Base-by-base conservation (phyloP, 805 yeast species). In the Blastobotrys terrestris region DNA sequence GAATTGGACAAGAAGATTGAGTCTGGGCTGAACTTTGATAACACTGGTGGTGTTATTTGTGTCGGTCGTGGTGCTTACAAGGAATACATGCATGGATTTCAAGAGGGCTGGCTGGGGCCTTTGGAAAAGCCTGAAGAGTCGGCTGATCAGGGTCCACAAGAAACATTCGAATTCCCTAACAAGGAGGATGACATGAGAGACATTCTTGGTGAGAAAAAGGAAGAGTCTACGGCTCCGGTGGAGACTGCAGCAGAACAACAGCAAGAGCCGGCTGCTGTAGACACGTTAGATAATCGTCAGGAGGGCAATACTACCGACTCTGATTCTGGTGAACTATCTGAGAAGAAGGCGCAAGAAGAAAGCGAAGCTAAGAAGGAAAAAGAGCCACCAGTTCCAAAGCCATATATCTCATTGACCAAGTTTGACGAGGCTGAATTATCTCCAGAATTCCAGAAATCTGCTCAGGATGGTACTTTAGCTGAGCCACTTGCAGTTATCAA, bases 51-150 rank as follows among this genome's bases (percentile, higher is more conserved):
- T 44, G 84, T 90, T 11, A 77, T 94, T 18, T 87, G 97, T 65
- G 72, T 94, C 21, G 99, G 99, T 3, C 78, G 99, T 66, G 99
- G 99, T 53, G 92, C 97, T 0, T 94, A 80, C 67, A 92, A 92
- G 67, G 99, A 94, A 73, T 94, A 89, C 65, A 66, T 94, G 50
- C 77, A 78, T 44, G 99, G 99, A 7, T 66, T 94, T 8, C 97
- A 94, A 61, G 99, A 94, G 72, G 99, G 99, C 3, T 76, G 94
- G 65, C 69, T 94, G 46, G 99, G 99, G 0, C 98, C 98, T 1
- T 72, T 92, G 54, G 89, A 79, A 14, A 68, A 72, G 52, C 81
- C 85, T 3, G 62, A 58, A 7, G 58, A 56, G 20, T 20, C 55
- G 11, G 47, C 31, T 3, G 59, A 51, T 11, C 52, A 53, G 19